A percentile compares a stretch with the other conserved stretches of the same genome.
phyloP scores from a whole-genome alignment of 257 asterid species.

The Cordia subcordata region DNA sequence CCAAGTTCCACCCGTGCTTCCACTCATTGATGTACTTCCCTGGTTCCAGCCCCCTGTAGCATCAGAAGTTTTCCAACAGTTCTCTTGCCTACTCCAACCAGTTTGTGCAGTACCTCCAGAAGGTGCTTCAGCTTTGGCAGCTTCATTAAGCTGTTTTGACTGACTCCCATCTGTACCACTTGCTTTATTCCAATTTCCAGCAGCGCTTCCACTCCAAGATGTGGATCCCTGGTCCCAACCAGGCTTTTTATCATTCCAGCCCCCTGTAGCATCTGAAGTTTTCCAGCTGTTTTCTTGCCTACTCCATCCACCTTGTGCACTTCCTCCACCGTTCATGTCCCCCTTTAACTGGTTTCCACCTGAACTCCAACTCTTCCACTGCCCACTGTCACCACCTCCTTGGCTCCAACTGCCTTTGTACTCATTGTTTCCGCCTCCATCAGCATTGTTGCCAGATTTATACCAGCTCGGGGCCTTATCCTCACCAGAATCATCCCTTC shows the following conservation, averaged over 20 bases:
- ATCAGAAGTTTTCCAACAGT: constrained; percentile 17
- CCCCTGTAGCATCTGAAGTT: constrained; percentile 22
- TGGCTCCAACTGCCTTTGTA: constrained; percentile 29
- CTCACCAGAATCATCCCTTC: constrained; percentile 37
- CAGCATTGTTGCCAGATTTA: constrained; percentile 2
- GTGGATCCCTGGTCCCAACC: constrained; percentile 15
- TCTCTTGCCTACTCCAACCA: constrained; percentile 23
- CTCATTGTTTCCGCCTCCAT: constrained; percentile 8
- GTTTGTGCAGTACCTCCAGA: constrained; percentile 15
- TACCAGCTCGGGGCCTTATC: constrained; percentile 44
- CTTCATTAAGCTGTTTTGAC: constrained; percentile 7
- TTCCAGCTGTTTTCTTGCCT: constrained; percentile 18
- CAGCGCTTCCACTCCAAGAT: not conserved
- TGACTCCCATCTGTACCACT: not conserved
- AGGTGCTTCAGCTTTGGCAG: constrained; percentile 16
- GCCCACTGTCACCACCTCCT: constrained; percentile 21
- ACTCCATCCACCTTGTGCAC: constrained; percentile 25
- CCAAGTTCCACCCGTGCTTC: constrained; percentile 11
- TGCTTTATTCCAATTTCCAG: not conserved
- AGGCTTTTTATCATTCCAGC: constrained; percentile 18
- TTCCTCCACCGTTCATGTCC: constrained; percentile 20
- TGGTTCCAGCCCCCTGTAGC: constrained; percentile 23
- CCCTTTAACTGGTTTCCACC: constrained; percentile 35
- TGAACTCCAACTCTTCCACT: constrained; percentile 25
- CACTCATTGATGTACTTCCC: constrained; percentile 20